phyloP scores from a whole-genome alignment of 2,329 filamentous ascomycete genomes.

The Neonectria magnoliae region DNA sequence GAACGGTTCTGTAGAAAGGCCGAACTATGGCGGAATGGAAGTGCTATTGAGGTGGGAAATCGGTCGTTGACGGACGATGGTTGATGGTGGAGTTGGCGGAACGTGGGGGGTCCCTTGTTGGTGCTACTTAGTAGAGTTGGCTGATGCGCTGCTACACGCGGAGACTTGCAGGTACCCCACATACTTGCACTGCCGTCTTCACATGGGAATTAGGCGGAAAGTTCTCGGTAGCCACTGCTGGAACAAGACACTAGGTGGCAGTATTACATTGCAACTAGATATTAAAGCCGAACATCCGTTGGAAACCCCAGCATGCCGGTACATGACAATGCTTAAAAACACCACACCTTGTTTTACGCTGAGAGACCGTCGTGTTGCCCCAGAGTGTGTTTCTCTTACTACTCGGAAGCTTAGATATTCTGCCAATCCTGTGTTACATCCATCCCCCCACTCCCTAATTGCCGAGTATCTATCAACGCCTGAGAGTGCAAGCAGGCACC shows the following conservation, averaged over 20 bases:
- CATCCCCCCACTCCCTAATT: conserved; percentile 7
- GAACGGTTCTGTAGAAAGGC: background rate
- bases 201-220: background rate
- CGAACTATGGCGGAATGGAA: background rate
- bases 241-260: too few species aligned
- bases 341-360: background rate
- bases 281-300: too few species aligned
- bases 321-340: background rate
- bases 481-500: conserved; percentile 9
- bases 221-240: background rate
- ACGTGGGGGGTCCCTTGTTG: conserved; percentile 24
- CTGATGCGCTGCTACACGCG: background rate
- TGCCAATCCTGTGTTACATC: conserved; percentile 26
- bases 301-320: too few species aligned
- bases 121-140: conserved; percentile 2
- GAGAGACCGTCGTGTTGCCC: background rate
- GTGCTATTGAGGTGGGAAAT: conserved; percentile 16
- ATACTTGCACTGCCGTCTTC: background rate
- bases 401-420: conserved; percentile 6
- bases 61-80: conserved; percentile 16
- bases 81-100: conserved; percentile 19
- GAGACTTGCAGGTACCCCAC: conserved; percentile 2
- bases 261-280: too few species aligned
- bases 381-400: background rate
- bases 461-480: conserved; percentile 25